phyloP scores from a whole-genome alignment of 345 rosid genomes.

The Populus davidiana region DNA sequence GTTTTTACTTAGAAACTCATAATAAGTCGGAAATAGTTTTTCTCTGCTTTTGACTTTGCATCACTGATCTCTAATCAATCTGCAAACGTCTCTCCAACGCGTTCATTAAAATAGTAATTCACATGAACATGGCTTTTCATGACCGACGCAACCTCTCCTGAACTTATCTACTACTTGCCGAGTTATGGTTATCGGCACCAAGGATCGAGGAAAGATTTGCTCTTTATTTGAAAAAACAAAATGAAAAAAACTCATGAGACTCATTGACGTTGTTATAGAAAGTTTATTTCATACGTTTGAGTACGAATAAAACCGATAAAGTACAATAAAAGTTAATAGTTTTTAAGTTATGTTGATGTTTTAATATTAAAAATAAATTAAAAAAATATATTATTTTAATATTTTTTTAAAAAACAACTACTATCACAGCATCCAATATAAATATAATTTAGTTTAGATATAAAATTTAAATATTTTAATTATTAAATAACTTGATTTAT shows the following conservation, averaged over 20 bases:
- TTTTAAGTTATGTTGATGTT: too few species aligned
- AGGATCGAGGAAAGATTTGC: not conserved
- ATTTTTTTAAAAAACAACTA: too few species aligned
- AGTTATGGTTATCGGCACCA: not conserved
- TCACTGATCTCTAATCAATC: not conserved
- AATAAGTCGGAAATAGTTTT: not conserved
- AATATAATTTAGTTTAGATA: too few species aligned
- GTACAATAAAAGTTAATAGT: too few species aligned
- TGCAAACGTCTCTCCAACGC: not conserved
- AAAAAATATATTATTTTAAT: too few species aligned
- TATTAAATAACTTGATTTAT: too few species aligned
- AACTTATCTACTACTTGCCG: not conserved
- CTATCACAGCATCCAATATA: rapidly evolving
- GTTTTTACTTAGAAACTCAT: too few species aligned
- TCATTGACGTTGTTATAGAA: too few species aligned
- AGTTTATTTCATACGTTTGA: too few species aligned
- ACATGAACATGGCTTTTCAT: not conserved
- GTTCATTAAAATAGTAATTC: not conserved
- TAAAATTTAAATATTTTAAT: too few species aligned
- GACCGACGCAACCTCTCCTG: not conserved
- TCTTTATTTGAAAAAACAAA: not conserved
- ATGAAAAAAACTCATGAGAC: not conserved
- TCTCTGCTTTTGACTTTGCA: not conserved
- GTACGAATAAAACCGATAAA: too few species aligned
- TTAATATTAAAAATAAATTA: too few species aligned